phyloP scores from a whole-genome alignment of 2,329 filamentous ascomycete genomes.

The Penicillium sp. region DNA sequence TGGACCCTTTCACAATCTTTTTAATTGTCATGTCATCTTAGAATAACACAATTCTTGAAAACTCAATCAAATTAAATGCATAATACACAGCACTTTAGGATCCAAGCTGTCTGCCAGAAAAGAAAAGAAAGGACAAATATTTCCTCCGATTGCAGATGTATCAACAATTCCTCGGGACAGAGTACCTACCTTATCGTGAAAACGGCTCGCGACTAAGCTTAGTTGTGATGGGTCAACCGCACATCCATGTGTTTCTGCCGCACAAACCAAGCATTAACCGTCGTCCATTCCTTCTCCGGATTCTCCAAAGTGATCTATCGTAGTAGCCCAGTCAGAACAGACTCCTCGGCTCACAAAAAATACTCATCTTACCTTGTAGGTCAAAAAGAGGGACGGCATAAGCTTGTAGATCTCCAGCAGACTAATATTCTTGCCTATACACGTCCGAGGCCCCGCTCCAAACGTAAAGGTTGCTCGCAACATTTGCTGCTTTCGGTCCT shows the following conservation, averaged over 20 bases:
- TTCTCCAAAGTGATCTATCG: conserved; percentile 18
- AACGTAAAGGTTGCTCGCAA: conserved; percentile 37
- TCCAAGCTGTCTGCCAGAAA: background rate
- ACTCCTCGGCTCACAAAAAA: background rate
- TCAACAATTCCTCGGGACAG: background rate
- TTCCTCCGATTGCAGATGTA: background rate
- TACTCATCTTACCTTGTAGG: conserved; percentile 14
- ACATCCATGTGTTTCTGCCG: conserved; percentile 35
- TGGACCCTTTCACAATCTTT: background rate
- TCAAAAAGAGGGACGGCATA: conserved; percentile 51
- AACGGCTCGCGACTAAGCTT: background rate
- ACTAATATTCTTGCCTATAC: conserved; percentile 57
- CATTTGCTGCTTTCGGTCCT: conserved; percentile 20
- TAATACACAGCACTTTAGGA: background rate
- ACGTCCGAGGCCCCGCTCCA: conserved; percentile 56
- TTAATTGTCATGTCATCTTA: background rate
- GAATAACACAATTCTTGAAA: background rate
- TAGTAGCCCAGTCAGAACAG: background rate
- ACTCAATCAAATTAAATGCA: background rate
- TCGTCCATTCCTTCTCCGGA: conserved; percentile 20
- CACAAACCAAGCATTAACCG: conserved; percentile 55
- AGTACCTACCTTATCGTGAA: background rate
- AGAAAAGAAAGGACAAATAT: background rate
- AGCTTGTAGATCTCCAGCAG: conserved; percentile 61
- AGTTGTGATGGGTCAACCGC: conserved; percentile 14